Evolutionary conservation across 2,329 filamentous ascomycete species (phyloP), one percentile per base, ranked within the genome.

Genomic region (Reticulascus tulasneorum): DNA sequence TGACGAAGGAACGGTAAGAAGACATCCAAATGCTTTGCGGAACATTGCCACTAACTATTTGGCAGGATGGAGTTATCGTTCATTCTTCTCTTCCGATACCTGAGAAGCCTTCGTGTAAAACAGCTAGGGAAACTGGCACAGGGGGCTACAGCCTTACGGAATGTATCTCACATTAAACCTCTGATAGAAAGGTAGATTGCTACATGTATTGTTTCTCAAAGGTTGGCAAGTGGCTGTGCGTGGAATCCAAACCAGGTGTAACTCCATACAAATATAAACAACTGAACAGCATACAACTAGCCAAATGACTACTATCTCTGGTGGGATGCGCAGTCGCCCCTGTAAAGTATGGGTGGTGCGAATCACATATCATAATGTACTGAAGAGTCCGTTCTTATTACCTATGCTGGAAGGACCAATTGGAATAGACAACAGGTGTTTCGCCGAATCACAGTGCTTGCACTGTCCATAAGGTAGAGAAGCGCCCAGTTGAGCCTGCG

Each of bases 1-100:
- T 96, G 89, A 93, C 89, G 30, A 98, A 98, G 67, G 93, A 98
- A 66, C 78, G 89, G 86, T 89, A 72, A 48, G 71, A 53, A 7
- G 4, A 31, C 2, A 22, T 4, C 9, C 33, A 20, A 33, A 25
- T 8, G 7, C 21, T 10, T 23, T 12, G 8, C 17, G 7, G 16
- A 24, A n/a, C 12, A 19, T 9, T 30, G 17, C 9, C 7, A n/a
- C 37, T 44, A 27, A 38, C 17, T 35, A 19, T 11, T 16, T 40
- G 88, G 86, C 49, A 42, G 40, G 13, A 86, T 97, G 63, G 93
- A 97, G 60, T 67, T 97, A 12, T 59, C 89, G 28, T 97, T 96
- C 58, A 71, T 97, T 45, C 67, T 95, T 19, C 74, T 98, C 33
- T 82, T 96, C 62, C 79, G 87, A 50, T 94, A 93, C 52, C 56